These are phyloP conservation scores for Acer campestre DNA, from an alignment of 345 rosid genomes.

Conservation along the genomic window DNA sequence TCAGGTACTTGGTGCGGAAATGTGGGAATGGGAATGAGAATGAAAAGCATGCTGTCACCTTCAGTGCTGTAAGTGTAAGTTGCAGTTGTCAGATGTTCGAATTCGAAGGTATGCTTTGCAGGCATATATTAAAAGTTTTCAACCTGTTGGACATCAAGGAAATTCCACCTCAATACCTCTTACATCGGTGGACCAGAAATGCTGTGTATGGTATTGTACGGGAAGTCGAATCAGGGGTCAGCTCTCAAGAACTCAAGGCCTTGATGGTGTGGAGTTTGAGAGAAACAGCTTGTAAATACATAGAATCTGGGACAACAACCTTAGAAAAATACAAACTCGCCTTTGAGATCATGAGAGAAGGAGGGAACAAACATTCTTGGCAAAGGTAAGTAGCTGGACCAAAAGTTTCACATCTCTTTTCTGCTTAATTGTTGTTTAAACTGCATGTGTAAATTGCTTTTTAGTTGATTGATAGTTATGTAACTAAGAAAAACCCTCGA, in stretches of 20 bases:
- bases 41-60: conserved; percentile 70
- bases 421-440: conserved; percentile 23
- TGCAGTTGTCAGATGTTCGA: conserved; percentile 97
- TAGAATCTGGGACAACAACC: conserved; percentile 70
- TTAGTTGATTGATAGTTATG: not conserved
- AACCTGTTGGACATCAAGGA: conserved; percentile 68
- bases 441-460: conserved; percentile 17
- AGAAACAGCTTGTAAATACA: conserved; percentile 76
- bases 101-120: conserved; percentile 79
- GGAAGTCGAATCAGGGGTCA: conserved; percentile 58
- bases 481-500: not conserved
- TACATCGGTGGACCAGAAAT: conserved; percentile 85
- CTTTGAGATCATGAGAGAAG: conserved; percentile 79
- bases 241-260: conserved; percentile 62
- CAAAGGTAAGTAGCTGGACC: conserved; percentile 43
- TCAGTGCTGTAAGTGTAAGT: conserved; percentile 60
- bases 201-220: conserved; percentile 68
- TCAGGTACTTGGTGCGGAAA: conserved; percentile 64
- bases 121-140: conserved; percentile 78
- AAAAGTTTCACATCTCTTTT: conserved; percentile 20
- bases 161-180: conserved; percentile 68
- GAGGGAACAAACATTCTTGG: conserved; percentile 78
- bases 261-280: conserved; percentile 89
- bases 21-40: conserved; percentile 73
- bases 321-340: conserved; percentile 81